Conservation (phyloP, 2,329 filamentous ascomycete genomes). For the Beauveria pseudobassiana region DNA sequence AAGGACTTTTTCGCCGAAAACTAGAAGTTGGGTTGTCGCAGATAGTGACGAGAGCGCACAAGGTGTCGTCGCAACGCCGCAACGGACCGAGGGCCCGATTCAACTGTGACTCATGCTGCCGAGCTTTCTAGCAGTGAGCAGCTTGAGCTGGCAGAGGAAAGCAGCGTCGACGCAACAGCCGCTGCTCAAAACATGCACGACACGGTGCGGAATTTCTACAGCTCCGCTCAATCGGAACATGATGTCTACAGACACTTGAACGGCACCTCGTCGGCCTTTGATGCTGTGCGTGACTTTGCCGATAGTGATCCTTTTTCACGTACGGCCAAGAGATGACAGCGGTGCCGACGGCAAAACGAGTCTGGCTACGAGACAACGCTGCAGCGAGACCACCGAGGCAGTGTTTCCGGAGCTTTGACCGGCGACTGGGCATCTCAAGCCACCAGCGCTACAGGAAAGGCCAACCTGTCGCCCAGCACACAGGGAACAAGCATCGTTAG, state of each 20-base stretch:
- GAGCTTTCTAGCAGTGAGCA: not conserved
- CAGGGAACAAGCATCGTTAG: constrained; percentile 59
- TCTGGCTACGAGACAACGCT: constrained; percentile 42
- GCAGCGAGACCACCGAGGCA: constrained; percentile 56
- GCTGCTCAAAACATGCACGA: not conserved
- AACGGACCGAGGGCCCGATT: constrained; percentile 5
- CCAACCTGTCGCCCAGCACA: constrained; percentile 58
- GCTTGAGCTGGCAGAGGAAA: not conserved
- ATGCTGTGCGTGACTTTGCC: constrained; percentile 39
- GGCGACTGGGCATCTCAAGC: constrained; percentile 57
- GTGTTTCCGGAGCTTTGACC: constrained; percentile 43
- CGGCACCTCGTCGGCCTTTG: constrained; percentile 31
- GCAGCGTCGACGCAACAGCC: not conserved
- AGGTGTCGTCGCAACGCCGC: not conserved
- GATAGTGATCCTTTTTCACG: constrained; percentile 44
- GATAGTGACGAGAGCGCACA: constrained; percentile 14
- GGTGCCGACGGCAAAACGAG: constrained; percentile 30
- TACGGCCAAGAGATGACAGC: constrained; percentile 24
- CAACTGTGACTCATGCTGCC: not conserved
- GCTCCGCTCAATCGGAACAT: constrained; percentile 16
- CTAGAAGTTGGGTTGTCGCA: constrained; percentile 32
- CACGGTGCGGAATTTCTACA: constrained; percentile 1
- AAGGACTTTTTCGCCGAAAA: constrained; percentile 38
- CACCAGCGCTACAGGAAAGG: constrained; percentile 55
- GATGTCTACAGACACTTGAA: constrained; percentile 35